These are phyloP conservation scores for Torulaspora maleeae DNA, from an alignment of 805 yeast species.

Conservation along the genomic window DNA sequence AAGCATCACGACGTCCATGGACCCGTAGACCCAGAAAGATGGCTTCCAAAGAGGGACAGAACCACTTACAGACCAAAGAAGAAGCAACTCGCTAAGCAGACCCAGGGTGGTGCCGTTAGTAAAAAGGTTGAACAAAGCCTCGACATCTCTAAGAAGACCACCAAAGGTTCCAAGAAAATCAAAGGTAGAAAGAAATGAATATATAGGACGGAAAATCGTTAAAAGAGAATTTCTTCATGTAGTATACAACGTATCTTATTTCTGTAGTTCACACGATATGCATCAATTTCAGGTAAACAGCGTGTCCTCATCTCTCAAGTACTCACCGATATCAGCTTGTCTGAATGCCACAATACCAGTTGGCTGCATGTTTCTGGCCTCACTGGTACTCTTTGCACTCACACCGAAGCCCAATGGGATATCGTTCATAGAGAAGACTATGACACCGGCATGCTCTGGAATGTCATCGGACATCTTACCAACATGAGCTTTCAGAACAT, in stretches of 20 bases:
- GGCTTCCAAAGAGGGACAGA: constrained; percentile 88
- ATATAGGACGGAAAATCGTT: constrained; percentile 21
- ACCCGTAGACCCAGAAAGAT: constrained; percentile 67
- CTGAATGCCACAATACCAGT: constrained; percentile 93
- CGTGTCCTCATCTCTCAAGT: constrained; percentile 95
- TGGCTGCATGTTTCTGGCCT: constrained; percentile 83
- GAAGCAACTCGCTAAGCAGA: constrained; percentile 44
- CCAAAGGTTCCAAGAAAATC: constrained; percentile 11
- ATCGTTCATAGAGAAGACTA: constrained; percentile 87
- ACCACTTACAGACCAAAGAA: constrained; percentile 76
- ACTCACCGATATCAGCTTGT: constrained; percentile 97
- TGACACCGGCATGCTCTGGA: constrained; percentile 96
- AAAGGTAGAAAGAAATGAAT: constrained; percentile 22
- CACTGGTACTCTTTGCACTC: constrained; percentile 84
- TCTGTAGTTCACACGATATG: background rate
- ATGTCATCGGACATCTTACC: constrained; percentile 97
- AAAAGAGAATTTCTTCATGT: background rate
- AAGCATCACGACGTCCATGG: constrained; percentile 32
- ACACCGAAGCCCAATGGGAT: constrained; percentile 95
- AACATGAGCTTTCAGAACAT: constrained; percentile 90
- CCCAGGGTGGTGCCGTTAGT: constrained; percentile 61
- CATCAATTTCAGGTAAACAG: constrained; percentile 58
- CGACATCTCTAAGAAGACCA: constrained; percentile 28
- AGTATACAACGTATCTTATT: constrained; percentile 1
- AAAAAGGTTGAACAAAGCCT: constrained; percentile 33